Base-by-base conservation (phyloP, 1,139 yeast genomes). In the Kodamaea fungicola region DNA sequence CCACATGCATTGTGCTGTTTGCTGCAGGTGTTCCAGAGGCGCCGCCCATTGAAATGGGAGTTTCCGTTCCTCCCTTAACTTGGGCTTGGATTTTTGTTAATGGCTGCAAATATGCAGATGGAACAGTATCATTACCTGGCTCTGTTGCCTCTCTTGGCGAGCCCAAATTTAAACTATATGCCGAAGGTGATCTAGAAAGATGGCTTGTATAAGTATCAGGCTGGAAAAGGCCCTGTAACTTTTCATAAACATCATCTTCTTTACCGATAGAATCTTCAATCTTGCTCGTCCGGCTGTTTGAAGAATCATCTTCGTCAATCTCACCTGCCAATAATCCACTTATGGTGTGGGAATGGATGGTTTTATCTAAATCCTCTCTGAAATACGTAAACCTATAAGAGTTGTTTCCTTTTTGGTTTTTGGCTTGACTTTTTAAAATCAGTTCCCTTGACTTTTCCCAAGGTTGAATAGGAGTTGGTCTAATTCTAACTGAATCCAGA, bases 291-390 rank as follows among this genome's bases (percentile, higher is more conserved):
- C 4, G 9, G 12, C 47, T 9, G 41, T 46, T 12, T 47, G 45
- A 13, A 44, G 46, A 28, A 16, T 47, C 51, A 32, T 44, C 45
- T 12, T 29, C 34, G 22, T 33, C 33, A 8, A 23, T 41, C 8
- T 31, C 32, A n/a, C 35, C 39, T 12, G 42, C 38, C 29, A 88
- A 57, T 25, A 90, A 65, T 0, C 97, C 97, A 9, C 95, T 82
- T 26, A 92, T 80, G 3, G 85, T 82, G 1, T 96, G 92, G 0
- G 97, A 80, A 59, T 92, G 97, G 10, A 92, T 79, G 0, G 98
- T 92, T 10, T 88, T 79, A 12, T 83, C 86, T 48, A 92, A 64
- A 52, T 89, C 96, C 48, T 90, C 96, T 46, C 97, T 71, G 59
- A 92, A 92, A 55, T 90, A 92, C 0, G 97, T 88, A 63, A 86